Base-by-base conservation (phyloP, 176 grass and related monocot genomes). In the Eleusine coracana region DNA sequence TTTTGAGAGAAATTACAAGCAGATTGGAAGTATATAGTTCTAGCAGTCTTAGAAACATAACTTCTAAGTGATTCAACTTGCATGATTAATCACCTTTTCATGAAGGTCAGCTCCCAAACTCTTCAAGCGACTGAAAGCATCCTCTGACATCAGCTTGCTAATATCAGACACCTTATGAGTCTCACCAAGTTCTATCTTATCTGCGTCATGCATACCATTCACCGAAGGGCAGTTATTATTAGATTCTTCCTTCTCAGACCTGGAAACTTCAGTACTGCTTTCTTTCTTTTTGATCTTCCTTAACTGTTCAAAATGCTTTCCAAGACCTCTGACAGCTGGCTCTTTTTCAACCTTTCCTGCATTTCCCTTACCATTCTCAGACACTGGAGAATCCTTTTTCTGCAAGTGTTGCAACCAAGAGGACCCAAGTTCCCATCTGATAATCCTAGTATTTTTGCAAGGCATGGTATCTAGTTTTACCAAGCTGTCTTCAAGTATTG, bases 341-440 rank as follows among this genome's bases (percentile, higher is more conserved):
- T 91, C 91, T 84, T 77, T 84, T 41, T 85, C 65, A 90, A 66
- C 67, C 48, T 83, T 83, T 86, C 69, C 75, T 38, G 23, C 48
- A 44, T 74, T 82, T 42, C 79, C 80, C 60, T 87, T 85, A 40
- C 52, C 27, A 76, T 86, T 83, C 74, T 83, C 87, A 31, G 75
- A 50, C 9, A 48, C 74, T 69, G 73, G 75, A 86, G 87, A 79
- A 84, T 90, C 91, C 25, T 96, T 92, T 90, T 96, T 93, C 87
- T 96, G 91, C 67, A 99, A 92, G 67, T 99, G 70, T 76, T 99
- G 91, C 61, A 90, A 55, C 97, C 93, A 99, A 55, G 81, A 66
- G 69, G 88, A 94, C 68, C 97, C 97, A 83, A 99, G 91, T 72
- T 99, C 97, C 93, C 97, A 99, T 86, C 97, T 93, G 83, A 99